Conservation (phyloP, 768 basidiomycete species). For the Termitomyces sp. region DNA sequence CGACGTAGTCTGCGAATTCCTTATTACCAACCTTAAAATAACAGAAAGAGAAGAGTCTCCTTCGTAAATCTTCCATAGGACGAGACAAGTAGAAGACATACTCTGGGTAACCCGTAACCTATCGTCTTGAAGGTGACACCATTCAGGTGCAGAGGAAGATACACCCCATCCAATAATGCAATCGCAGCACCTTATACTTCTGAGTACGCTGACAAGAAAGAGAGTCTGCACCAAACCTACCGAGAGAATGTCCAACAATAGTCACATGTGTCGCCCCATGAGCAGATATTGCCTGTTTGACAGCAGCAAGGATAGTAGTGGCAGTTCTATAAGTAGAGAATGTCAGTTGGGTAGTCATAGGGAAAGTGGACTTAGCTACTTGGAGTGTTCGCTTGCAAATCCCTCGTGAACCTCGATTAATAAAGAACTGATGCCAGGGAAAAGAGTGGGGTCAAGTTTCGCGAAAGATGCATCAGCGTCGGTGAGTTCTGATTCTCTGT, state of each 20-base stretch:
- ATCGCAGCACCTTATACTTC: slow-evolving; percentile 40
- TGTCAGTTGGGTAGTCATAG: not conserved
- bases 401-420: slow-evolving; percentile 38
- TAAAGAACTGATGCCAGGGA: slow-evolving; percentile 37
- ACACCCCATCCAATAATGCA: slow-evolving; percentile 51
- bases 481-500: slow-evolving; percentile 32
- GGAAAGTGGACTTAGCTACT: slow-evolving; percentile 19
- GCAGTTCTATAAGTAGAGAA: slow-evolving; percentile 30
- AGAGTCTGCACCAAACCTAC: slow-evolving; percentile 11
- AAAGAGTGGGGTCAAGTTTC: slow-evolving; percentile 31
- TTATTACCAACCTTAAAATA: slow-evolving; percentile 46
- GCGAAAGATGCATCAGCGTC: slow-evolving; percentile 29
- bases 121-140: slow-evolving; percentile 29
- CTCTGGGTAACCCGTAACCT: slow-evolving; percentile 40
- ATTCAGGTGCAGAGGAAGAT: slow-evolving; percentile 45
- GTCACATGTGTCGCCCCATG: slow-evolving; percentile 33
- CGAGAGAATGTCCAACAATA: slow-evolving; percentile 43
- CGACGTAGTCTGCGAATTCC: slow-evolving; percentile 58
- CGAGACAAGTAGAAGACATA: slow-evolving; percentile 24
- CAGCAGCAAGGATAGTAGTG: slow-evolving; percentile 34
- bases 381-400: slow-evolving; percentile 36
- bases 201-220: not conserved
- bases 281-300: slow-evolving; percentile 28
- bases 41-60: not conserved
- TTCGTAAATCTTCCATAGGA: not conserved